Evolutionary conservation across 2,329 filamentous ascomycete species (phyloP).

Genomic region (Ascochyta fabae): DNA sequence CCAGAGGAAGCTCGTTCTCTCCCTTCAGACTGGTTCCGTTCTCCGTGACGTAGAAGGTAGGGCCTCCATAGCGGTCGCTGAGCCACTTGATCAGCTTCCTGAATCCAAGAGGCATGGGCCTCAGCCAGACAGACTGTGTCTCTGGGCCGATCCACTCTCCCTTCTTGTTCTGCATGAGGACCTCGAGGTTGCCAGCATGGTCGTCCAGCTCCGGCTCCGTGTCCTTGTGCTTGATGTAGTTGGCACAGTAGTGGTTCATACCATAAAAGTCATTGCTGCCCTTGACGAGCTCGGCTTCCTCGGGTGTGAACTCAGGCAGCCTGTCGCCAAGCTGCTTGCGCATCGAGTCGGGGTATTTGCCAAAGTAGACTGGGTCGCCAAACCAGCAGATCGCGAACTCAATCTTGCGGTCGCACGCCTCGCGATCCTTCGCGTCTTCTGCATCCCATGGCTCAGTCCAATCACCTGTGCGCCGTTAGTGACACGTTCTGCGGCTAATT

Average conservation of each 20-base stretch:
- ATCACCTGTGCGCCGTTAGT: slow-evolving; percentile 62
- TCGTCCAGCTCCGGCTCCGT: slow-evolving; percentile 68
- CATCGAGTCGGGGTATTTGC: slow-evolving; percentile 85
- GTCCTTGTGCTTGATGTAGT: slow-evolving; percentile 79
- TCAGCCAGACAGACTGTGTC: slow-evolving; percentile 83
- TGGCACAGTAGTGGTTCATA: slow-evolving; percentile 92
- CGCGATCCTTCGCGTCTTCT: slow-evolving; percentile 74
- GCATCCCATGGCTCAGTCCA: slow-evolving; percentile 84
- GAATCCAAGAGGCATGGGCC: slow-evolving; percentile 78
- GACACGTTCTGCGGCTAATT: not conserved
- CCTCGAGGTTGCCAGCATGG: slow-evolving; percentile 77
- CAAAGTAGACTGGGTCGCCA: slow-evolving; percentile 84
- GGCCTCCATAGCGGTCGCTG: slow-evolving; percentile 75
- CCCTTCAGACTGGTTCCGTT: slow-evolving; percentile 85
- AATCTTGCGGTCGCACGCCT: slow-evolving; percentile 79
- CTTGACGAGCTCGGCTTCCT: slow-evolving; percentile 75
- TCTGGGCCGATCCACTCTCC: slow-evolving; percentile 79
- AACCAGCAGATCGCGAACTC: slow-evolving; percentile 91
- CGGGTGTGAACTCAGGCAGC: slow-evolving; percentile 74
- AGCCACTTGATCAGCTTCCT: slow-evolving; percentile 65
- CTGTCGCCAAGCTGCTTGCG: slow-evolving; percentile 78
- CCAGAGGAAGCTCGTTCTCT: slow-evolving; percentile 75
- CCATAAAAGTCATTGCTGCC: slow-evolving; percentile 94
- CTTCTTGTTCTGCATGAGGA: slow-evolving; percentile 71
- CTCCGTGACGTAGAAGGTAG: slow-evolving; percentile 86